Percentiles rank a stretch among this genome's conserved stretches.
Evolutionary conservation across 169 alveolate genomes (phyloP).

Genomic region (Cryptosporidium muris): DNA sequence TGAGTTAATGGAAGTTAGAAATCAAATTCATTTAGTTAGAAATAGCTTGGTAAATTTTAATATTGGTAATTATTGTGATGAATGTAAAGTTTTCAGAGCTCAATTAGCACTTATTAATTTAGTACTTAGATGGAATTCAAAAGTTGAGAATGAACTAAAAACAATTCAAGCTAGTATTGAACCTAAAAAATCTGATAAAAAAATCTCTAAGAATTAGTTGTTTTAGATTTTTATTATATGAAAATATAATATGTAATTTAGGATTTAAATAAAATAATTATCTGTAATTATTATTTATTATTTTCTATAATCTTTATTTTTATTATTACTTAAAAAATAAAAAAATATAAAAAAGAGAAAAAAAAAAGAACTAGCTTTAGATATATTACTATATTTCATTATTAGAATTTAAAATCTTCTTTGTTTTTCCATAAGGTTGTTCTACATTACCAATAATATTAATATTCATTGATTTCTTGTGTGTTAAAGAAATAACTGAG

Average conservation of each 20-base stretch:
- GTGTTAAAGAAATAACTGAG: too few relatives aligned
- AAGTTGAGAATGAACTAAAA: neutral
- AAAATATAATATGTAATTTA: too few relatives aligned
- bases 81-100: slow-evolving; percentile 28
- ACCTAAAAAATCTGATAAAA: neutral
- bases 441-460: too few relatives aligned
- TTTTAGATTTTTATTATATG: too few relatives aligned
- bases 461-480: too few relatives aligned
- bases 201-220: neutral
- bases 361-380: neutral
- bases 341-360: too few relatives aligned
- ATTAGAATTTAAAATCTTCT: too few relatives aligned
- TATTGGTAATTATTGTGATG: slow-evolving; percentile 1
- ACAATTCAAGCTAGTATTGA: slow-evolving; percentile 6
- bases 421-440: too few relatives aligned
- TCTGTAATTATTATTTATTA: too few relatives aligned
- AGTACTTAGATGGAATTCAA: slow-evolving; percentile 4
- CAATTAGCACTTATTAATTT: slow-evolving; percentile 42
- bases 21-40: neutral
- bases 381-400: too few relatives aligned
- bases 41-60: slow-evolving; percentile 9
- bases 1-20: neutral
- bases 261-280: too few relatives aligned
- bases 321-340: neutral
- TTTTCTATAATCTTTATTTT: neutral